A percentile compares a stretch with the other conserved stretches of the same genome.
phyloP scores from a whole-genome alignment of 768 basidiomycete species.

The Macrolepiota fuliginosa region DNA sequence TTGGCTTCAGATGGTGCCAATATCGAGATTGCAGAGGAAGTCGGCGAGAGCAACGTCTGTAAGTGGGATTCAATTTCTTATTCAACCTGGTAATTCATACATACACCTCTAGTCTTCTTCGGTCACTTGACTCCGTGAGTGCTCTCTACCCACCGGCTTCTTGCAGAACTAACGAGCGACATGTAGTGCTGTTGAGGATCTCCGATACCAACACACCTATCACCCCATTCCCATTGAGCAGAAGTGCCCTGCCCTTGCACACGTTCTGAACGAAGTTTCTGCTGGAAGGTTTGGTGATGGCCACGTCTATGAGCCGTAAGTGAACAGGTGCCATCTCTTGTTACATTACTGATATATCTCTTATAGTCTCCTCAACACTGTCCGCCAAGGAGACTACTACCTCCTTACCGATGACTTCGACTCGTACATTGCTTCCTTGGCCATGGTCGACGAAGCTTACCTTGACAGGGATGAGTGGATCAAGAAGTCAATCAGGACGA shows the following conservation, averaged over 20 bases:
- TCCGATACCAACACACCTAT: conserved; percentile 85
- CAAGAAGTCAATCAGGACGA: conserved; percentile 85
- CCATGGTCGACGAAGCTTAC: conserved; percentile 89
- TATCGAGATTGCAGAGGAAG: conserved; percentile 94
- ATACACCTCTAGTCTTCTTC: conserved; percentile 67
- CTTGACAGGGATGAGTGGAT: conserved; percentile 83
- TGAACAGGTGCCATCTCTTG: conserved; percentile 14
- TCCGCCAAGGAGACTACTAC: conserved; percentile 75
- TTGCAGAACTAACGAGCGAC: neutral
- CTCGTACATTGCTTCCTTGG: conserved; percentile 76
- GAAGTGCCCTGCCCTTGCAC: conserved; percentile 79
- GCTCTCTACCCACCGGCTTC: neutral
- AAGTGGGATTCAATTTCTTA: conserved; percentile 33
- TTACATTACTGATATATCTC: conserved; percentile 22
- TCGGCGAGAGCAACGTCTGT: conserved; percentile 92
- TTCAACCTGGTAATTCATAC: conserved; percentile 1
- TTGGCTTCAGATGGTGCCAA: conserved; percentile 76
- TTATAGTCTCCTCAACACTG: conserved; percentile 66
- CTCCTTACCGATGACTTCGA: conserved; percentile 92
- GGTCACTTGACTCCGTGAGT: conserved; percentile 76
- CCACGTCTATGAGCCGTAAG: conserved; percentile 82
- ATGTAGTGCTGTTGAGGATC: conserved; percentile 69
- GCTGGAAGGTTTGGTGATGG: conserved; percentile 80
- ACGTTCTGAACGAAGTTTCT: conserved; percentile 75
- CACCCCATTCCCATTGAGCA: conserved; percentile 77